phyloP scores from a whole-genome alignment of 768 basidiomycete genomes.

The Postia placenta region DNA sequence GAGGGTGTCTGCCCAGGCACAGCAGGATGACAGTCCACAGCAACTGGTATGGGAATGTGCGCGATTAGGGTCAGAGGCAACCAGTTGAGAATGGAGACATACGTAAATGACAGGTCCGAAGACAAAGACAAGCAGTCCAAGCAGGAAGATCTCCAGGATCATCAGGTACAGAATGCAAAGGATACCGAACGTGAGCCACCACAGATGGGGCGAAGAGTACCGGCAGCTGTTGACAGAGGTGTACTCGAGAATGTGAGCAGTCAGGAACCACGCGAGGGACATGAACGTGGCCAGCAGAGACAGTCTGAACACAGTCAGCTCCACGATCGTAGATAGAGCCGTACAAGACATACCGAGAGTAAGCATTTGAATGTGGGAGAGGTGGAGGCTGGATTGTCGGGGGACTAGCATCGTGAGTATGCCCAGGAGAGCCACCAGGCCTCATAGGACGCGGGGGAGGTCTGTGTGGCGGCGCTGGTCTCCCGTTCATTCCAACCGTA shows the following conservation, averaged over 20 bases:
- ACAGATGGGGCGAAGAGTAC: constrained; percentile 67
- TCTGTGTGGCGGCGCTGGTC: neutral
- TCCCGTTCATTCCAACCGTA: neutral
- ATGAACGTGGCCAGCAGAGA: constrained; percentile 61
- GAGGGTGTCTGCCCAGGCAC: constrained; percentile 73
- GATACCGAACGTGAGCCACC: constrained; percentile 83
- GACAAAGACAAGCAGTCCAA: constrained; percentile 73
- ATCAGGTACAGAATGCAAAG: constrained; percentile 76
- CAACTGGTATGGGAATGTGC: constrained; percentile 51
- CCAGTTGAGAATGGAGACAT: neutral
- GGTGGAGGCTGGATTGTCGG: neutral
- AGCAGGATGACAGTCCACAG: constrained; percentile 76
- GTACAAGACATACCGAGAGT: neutral
- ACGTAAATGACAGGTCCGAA: constrained; percentile 77
- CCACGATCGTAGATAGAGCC: neutral
- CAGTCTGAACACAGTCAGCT: constrained; percentile 32
- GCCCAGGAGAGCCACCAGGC: neutral
- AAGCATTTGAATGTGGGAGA: neutral
- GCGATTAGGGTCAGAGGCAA: too few relatives aligned
- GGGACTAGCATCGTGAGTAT: neutral
- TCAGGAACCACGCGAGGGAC: constrained; percentile 79
- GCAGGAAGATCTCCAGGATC: constrained; percentile 62
- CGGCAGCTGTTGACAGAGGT: constrained; percentile 73
- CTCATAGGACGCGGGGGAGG: neutral
- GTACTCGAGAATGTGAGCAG: constrained; percentile 74